phyloP scores from a whole-genome alignment of 768 basidiomycete genomes.

The Agaricus blazei region DNA sequence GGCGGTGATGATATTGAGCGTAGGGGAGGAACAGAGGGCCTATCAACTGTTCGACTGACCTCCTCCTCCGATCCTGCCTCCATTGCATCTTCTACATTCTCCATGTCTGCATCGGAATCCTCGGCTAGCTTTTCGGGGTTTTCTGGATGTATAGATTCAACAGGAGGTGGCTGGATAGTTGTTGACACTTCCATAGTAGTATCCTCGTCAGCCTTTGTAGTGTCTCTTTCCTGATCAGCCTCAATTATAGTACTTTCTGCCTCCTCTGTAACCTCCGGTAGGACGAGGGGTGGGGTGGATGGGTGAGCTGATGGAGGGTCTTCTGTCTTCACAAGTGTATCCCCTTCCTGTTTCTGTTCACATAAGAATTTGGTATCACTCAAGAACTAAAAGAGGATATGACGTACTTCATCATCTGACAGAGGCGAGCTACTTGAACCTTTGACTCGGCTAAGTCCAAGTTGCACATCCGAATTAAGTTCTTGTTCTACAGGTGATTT shows the following conservation, averaged over 20 bases:
- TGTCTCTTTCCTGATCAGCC: constrained; percentile 6
- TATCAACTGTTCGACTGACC: constrained; percentile 2
- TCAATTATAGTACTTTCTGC: neutral
- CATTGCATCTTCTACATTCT: neutral
- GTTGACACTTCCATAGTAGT: neutral
- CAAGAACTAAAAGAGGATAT: neutral
- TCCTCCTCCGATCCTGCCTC: constrained; percentile 1
- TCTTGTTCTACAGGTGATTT: neutral
- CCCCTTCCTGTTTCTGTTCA: neutral
- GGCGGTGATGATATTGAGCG: neutral
- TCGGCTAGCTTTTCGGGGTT: neutral
- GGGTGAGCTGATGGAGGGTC: neutral
- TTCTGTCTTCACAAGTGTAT: neutral
- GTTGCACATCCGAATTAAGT: constrained; percentile 5
- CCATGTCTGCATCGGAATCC: constrained; percentile 2
- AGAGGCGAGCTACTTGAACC: constrained; percentile 30
- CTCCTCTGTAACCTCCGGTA: neutral
- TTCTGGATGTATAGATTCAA: neutral
- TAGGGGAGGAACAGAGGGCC: neutral
- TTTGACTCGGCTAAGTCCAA: constrained; percentile 32
- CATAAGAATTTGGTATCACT: neutral
- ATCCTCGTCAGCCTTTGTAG: constrained; percentile 12
- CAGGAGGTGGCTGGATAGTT: neutral
- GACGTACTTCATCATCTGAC: constrained; percentile 11
- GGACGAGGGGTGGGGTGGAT: neutral